Evolutionary conservation across 2,329 filamentous ascomycete species (phyloP), one percentile per base, ranked within the genome.

Genomic region (Aspergillus sergii): DNA sequence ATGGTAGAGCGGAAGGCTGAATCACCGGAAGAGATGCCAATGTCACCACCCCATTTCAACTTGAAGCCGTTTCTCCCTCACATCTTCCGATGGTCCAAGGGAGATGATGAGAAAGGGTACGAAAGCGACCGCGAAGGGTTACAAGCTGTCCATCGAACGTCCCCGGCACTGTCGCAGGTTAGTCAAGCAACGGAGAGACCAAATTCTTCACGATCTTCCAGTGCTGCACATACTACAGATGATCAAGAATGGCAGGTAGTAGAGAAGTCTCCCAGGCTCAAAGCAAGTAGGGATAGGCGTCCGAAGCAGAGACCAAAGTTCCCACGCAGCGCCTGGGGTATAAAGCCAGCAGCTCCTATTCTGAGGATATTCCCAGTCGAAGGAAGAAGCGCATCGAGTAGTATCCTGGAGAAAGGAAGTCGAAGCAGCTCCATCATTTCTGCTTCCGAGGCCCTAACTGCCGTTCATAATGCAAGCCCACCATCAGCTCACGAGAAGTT

Each of bases 391-490:
- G 74, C 71, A 21, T 73, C 71, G 41, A 75, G 68, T 58, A 68
- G 64, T n/a, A 59, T 61, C 19, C 39, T 66, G 48, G 67, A 63
- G 36, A 68, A 64, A 39, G 51, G 51, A 48, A 60, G 58, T 21
- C 64, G 59, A 36, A 69, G 60, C 61, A 72, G 60, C 59, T 72
- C 73, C 30, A 36, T 67, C 5, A 61, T 66, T 61, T 80, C 79
- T 3, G 80, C 80, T 4, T 75, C 78, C 34, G 73, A 73, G 60
- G 74, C 76, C 16, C 68, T 82, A 7, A 70, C 76, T 7, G 73
- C 78, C 1, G 74, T 81, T 19, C 78, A 80, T 50, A 71, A 73
- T 39, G 70, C 70, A 7, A 80, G 75, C 58, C 73, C 75, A n/a
- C 69, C 75, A 3, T 68, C 72, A 36, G 62, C 70, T 23, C 68